Evolutionary conservation across 2,329 filamentous ascomycete species (phyloP).

Genomic region (Myotisia sp.): DNA sequence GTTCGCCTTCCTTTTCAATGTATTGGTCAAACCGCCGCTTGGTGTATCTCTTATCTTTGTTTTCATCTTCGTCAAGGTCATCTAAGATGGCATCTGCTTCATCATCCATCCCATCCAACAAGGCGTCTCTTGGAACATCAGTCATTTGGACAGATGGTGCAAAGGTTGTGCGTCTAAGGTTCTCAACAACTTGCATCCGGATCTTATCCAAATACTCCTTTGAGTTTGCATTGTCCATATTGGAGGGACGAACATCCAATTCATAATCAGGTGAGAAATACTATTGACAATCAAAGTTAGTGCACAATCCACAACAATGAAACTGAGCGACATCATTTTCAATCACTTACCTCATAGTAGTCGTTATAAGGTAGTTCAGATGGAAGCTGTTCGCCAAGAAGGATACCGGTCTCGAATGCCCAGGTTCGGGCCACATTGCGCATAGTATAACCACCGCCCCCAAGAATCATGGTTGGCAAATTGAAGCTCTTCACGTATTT

Average conservation of each 20-base stretch:
- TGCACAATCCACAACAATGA: not conserved
- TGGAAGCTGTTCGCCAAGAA: slow-evolving; percentile 70
- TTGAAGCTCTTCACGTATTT: slow-evolving; percentile 55
- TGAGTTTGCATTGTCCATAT: slow-evolving; percentile 60
- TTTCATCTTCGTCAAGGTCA: slow-evolving; percentile 68
- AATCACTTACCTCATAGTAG: slow-evolving; percentile 56
- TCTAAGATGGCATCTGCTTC: slow-evolving; percentile 52
- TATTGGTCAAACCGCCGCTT: slow-evolving; percentile 71
- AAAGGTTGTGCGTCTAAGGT: slow-evolving; percentile 48
- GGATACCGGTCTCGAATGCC: slow-evolving; percentile 58
- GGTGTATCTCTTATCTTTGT: slow-evolving; percentile 69
- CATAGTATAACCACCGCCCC: slow-evolving; percentile 58
- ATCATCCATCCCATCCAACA: slow-evolving; percentile 44
- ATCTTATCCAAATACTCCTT: slow-evolving; percentile 56
- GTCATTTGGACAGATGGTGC: slow-evolving; percentile 52
- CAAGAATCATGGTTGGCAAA: slow-evolving; percentile 50
- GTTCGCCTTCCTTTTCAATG: slow-evolving; percentile 61
- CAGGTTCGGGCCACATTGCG: slow-evolving; percentile 49
- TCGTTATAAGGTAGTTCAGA: slow-evolving; percentile 87
- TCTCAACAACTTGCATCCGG: slow-evolving; percentile 50
- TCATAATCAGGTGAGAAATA: slow-evolving; percentile 59
- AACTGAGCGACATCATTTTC: not conserved
- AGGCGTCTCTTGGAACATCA: slow-evolving; percentile 45
- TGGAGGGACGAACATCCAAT: slow-evolving; percentile 53
- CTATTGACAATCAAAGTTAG: slow-evolving; percentile 19